These are phyloP conservation scores for Oryza australiensis DNA, from an alignment of 176 grass and related monocot species.

Conservation along the genomic window DNA sequence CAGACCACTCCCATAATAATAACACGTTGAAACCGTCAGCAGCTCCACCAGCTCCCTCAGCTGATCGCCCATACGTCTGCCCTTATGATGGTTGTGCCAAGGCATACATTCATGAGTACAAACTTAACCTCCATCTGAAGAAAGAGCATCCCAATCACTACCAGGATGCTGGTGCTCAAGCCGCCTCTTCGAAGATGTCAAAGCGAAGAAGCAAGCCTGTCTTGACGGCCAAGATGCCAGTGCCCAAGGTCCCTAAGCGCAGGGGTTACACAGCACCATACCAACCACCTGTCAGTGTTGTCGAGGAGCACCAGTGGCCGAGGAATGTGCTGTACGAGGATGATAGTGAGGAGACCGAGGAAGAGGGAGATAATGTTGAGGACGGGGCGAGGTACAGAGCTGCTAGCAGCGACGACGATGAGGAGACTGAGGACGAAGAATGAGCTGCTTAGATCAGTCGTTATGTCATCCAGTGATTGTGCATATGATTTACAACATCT, in stretches of 20 bases:
- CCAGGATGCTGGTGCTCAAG: conserved; percentile 54
- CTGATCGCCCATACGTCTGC: conserved; percentile 82
- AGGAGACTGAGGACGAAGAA: conserved; percentile 82
- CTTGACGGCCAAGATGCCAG: conserved; percentile 23
- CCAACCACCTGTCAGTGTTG: not conserved
- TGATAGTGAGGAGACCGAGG: conserved; percentile 80
- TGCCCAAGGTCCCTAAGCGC: conserved; percentile 43
- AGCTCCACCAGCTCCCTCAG: conserved; percentile 51
- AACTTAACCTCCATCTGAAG: conserved; percentile 92
- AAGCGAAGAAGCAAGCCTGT: conserved; percentile 56
- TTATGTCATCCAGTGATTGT: conserved; percentile 7
- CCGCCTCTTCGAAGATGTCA: conserved; percentile 23
- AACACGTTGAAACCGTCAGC: conserved; percentile 42
- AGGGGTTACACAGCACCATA: conserved; percentile 24
- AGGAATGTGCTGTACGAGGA: conserved; percentile 43
- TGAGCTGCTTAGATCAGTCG: conserved; percentile 26
- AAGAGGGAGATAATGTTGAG: conserved; percentile 44
- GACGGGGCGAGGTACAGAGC: conserved; percentile 47
- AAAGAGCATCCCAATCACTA: conserved; percentile 81
- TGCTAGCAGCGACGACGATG: conserved; percentile 53
- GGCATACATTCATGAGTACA: conserved; percentile 98
- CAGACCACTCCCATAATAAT: conserved; percentile 48
- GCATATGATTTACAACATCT: conserved; percentile 25
- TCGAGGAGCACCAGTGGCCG: conserved; percentile 49
- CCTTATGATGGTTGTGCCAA: conserved; percentile 80